phyloP scores from a whole-genome alignment of 225 moss, liverwort and hornwort species.

The Sphagnum contortum region DNA sequence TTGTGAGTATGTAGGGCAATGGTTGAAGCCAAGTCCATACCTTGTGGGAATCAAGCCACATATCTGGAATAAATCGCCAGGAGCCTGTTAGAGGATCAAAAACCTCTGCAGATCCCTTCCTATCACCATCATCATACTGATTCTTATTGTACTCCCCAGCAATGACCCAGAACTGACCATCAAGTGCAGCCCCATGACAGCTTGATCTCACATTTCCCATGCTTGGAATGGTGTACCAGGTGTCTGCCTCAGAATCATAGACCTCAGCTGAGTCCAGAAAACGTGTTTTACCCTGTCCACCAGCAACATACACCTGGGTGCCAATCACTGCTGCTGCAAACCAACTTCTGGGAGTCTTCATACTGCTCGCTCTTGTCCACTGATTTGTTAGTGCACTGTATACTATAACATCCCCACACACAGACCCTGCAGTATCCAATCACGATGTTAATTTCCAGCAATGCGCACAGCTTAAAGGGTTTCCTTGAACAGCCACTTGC shows the following conservation, averaged over 20 bases:
- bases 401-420: slow-evolving; percentile 43
- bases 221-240: slow-evolving; percentile 33
- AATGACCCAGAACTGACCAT: slow-evolving; percentile 57
- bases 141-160: slow-evolving; percentile 53
- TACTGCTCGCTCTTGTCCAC: slow-evolving; percentile 43
- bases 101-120: slow-evolving; percentile 43
- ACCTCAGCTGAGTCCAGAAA: slow-evolving; percentile 51
- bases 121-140: slow-evolving; percentile 31
- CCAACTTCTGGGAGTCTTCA: slow-evolving; percentile 60
- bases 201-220: slow-evolving; percentile 41
- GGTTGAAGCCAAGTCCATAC: slow-evolving; percentile 7
- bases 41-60: slow-evolving; percentile 62
- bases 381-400: slow-evolving; percentile 44
- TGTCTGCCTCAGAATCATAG: slow-evolving; percentile 34
- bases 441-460: no score
- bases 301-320: slow-evolving; percentile 45
- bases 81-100: slow-evolving; percentile 31
- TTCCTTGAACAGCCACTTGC: neutral
- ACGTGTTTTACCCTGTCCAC: slow-evolving; percentile 42
- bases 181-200: slow-evolving; percentile 44
- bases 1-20: no score
- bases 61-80: slow-evolving; percentile 46
- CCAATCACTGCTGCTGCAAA: slow-evolving; percentile 52
- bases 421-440: slow-evolving; percentile 29
- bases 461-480: neutral